Base-by-base conservation (phyloP, 345 rosid genomes). In the Gossypium thurberi region DNA sequence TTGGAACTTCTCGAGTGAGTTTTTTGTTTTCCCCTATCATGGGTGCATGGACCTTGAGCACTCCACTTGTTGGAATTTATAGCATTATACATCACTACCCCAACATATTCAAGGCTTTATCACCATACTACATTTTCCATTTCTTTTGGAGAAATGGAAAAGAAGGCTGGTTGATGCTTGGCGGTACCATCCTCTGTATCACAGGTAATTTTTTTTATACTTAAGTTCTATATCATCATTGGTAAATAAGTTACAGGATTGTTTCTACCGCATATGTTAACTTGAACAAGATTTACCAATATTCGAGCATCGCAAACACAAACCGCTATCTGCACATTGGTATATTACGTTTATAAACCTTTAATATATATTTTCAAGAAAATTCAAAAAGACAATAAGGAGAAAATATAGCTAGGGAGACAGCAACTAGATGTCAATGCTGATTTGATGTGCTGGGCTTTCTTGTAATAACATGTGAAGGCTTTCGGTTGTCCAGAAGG, bases 1-100 rank as follows among this genome's bases (percentile, higher is more conserved):
- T 79, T 64, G 97, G 97, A 77, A 90, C 98, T 60, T 90, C 96
- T 74, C 79, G 84, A 51, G 96, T 91, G 81, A 90, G 97, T 76
- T 94, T 91, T 83, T 79, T 91, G 71, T 94, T 94, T 53, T 91
- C 97, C 13, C 96, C 97, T 1, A 84, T 94, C 75, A 91, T 94
- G 83, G 86, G 85, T 8, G 85, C 90, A n/a, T 94, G 98, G 98
- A 90, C 92, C 43, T 74, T 91, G 65, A 79, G 78, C 37, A 90
- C 96, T 65, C 94, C 94, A 3, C 79, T 91, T 46, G 87, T 94
- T 9, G 97, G 96, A 70, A 76, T 90, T 40, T 90, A 90, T 70
- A 91, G 87, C 82, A 90, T 94, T 77, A 78, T 87, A 82, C 83
- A 69, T 68, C 78, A 91, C 42, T 93, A 94, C 71, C 91, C 88